A percentile compares a stretch with the other conserved stretches of the same genome.
These are phyloP conservation scores for Dothistroma septosporum DNA, from an alignment of 2,329 filamentous ascomycete genomes.

Conservation along the genomic window DNA sequence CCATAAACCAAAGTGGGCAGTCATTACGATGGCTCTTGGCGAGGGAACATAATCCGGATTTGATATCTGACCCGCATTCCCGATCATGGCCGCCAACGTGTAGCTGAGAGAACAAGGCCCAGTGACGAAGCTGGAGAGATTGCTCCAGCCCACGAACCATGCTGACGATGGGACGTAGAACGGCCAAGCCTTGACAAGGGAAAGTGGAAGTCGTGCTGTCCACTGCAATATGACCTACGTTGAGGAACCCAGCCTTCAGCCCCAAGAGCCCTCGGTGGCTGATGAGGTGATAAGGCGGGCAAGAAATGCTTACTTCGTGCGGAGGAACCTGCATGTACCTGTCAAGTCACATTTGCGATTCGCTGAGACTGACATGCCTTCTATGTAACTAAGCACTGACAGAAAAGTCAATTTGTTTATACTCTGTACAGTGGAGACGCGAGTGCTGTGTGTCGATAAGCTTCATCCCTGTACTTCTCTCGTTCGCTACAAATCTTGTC, in stretches of 20 bases:
- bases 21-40: constrained; percentile 34
- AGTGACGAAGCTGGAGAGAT: constrained; percentile 32
- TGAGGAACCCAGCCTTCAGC: not conserved
- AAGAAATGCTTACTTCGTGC: not conserved
- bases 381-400: not conserved
- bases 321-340: not conserved
- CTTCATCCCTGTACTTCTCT: too few relatives aligned
- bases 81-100: constrained; percentile 35
- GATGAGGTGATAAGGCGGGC: not conserved
- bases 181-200: not conserved
- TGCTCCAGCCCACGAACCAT: constrained; percentile 33
- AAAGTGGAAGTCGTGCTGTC: not conserved
- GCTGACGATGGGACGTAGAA: not conserved
- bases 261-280: not conserved
- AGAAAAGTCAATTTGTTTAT: too few relatives aligned
- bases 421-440: too few relatives aligned
- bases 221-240: not conserved
- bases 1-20: constrained; percentile 29
- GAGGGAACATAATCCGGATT: constrained; percentile 33
- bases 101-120: constrained; percentile 36
- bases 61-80: constrained; percentile 34
- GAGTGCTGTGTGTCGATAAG: too few relatives aligned
- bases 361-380: not conserved
- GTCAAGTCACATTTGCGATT: not conserved
- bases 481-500: not conserved